Evolutionary conservation across 208 protist genomes (phyloP), one percentile per base, ranked within the genome.

Genomic region (Porcisia hertigi): DNA sequence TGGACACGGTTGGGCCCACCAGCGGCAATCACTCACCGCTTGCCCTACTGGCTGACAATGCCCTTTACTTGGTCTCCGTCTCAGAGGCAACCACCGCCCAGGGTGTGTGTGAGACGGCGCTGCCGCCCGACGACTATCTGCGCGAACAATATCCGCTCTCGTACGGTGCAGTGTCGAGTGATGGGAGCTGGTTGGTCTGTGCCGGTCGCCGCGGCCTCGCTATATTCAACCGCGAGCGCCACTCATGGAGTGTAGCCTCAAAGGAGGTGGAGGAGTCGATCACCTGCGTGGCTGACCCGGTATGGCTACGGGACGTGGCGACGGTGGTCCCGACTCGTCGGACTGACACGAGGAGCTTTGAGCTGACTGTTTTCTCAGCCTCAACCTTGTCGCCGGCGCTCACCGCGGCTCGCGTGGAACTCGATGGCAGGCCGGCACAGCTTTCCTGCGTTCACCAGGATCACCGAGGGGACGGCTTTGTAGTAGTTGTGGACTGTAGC

Each of bases 121-220:
- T 72, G 52, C 52, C 74, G 25, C 82, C 78, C 11, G 57, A 75
- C n/a, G 81, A 71, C 14, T 95, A 91, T 76, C 77, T 86, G 11
- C 66, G 64, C 43, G 82, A 84, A n/a, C 87, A 90, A 76, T 91
- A 80, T 57, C 89, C 91, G 1, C 60, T 96, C 25, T 80, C 69
- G 3, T 89, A 88, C 75, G 92, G 82, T 55, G 81, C 88, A 41
- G 77, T 93, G 34, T 89, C 88, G 18, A 73, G 66, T 43, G 80
- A 89, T 57, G 92, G 92, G 2, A 73, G 60, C 63, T 74, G 65
- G 47, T 43, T 92, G 11, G 84, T 81, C 12, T 86, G 88, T 65
- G 81, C 84, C 9, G 88, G 92, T 45, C 76, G 65, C 25, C 70
- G 70, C 53, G 90, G 90, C 23, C 73, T 82, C 63, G 74, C 82